Conservation (phyloP, 768 basidiomycete species). For the Lactarius vividus region DNA sequence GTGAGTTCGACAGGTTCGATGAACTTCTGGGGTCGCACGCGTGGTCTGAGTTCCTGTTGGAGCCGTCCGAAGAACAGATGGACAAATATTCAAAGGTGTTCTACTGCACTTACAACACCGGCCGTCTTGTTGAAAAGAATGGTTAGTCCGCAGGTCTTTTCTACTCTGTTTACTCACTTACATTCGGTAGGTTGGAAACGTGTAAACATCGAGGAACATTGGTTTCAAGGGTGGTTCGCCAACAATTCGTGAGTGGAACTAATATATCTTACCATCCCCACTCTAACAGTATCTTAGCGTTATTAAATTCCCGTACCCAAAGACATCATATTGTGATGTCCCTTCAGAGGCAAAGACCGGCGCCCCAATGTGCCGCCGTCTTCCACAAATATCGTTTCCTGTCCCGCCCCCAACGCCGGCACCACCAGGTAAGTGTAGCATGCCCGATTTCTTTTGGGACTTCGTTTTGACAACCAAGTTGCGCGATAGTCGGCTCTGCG, state of each 20-base stretch:
- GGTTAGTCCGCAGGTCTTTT: constrained; percentile 34
- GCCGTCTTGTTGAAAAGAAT: constrained; percentile 44
- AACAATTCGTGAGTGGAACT: constrained; percentile 33
- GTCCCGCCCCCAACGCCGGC: constrained; percentile 32
- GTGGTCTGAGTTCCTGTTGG: constrained; percentile 42
- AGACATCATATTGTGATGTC: constrained; percentile 38
- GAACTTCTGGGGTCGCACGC: constrained; percentile 42
- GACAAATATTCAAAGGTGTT: constrained; percentile 37
- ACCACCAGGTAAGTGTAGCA: constrained; percentile 33
- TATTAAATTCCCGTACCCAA: constrained; percentile 43
- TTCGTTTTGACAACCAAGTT: neutral
- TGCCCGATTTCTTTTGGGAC: neutral
- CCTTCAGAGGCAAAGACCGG: constrained; percentile 42
- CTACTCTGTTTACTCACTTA: neutral
- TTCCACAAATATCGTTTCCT: constrained; percentile 37
- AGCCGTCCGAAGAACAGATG: constrained; percentile 34
- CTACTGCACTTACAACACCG: constrained; percentile 40
- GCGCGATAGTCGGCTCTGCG: constrained; percentile 24
- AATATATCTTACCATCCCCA: neutral
- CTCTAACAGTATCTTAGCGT: constrained; percentile 26
- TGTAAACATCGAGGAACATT: constrained; percentile 42
- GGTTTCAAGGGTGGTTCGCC: constrained; percentile 39
- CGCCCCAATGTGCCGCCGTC: constrained; percentile 41
- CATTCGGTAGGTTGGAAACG: constrained; percentile 45
- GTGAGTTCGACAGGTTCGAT: constrained; percentile 35